Base-by-base conservation (phyloP, 2,329 filamentous ascomycete genomes). In the Parafenestella ontariensis region DNA sequence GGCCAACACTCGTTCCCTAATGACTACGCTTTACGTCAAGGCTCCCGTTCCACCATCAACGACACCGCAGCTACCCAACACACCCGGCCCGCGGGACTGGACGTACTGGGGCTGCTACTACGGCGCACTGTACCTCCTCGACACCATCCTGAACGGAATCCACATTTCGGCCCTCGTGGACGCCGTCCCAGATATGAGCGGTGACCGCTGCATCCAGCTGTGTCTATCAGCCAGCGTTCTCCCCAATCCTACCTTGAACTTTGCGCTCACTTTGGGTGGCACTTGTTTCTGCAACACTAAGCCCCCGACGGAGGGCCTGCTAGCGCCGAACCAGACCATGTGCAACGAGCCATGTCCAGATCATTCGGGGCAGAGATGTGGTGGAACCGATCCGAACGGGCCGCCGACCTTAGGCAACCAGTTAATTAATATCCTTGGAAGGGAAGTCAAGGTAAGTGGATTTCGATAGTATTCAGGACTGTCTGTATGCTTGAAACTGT, bases 41-140 rank as follows among this genome's bases (percentile, higher is more conserved):
- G 37, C 37, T 23, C 21, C 41, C 2, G 11, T 8, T 13, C 8
- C 21, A 2, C n/a, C 28, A 15, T 21, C 36, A 9, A 41, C 47
- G 4, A 23, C 45, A 15, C 43, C 44, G 13, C 33, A 26, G 24
- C 17, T 34, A 21, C 37, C 33, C 6, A 26, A 26, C 13, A 18
- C 33, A 3, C 29, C 24, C 11, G 24, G 23, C 8, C 20, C 41
- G 1, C n/a, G 10, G 5, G 26, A 11, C 36, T 52, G 34, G 45
- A 31, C 21, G 9, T 29, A 46, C 29, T 49, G 45, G 21, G 54
- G 54, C 41, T 56, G 54, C 33, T 52, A 52, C 41, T 49, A 41
- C 23, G 54, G 54, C n/a, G 54, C 34, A 1, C 37, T 41, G 2
- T 56, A 56, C 23, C 49, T 56, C 1, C 49, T 56, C 15, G 54